Percentiles rank a stretch among this genome's conserved stretches.
Conservation (phyloP, 805 yeast species). For the Metschnikowia lachancei region DNA sequence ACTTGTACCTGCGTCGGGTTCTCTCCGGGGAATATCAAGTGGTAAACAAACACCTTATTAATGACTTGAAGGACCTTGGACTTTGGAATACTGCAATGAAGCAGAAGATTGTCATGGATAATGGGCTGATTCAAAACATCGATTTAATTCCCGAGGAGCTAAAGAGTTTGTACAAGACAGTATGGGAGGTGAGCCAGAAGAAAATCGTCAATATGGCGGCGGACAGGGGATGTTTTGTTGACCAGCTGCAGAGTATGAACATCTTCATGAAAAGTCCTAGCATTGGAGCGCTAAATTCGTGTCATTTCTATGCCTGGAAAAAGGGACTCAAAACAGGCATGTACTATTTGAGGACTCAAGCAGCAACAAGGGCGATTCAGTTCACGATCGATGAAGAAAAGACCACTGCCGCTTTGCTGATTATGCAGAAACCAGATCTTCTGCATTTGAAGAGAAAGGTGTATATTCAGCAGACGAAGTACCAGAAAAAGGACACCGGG, state of each 20-base stretch:
- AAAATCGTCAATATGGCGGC: conserved; percentile 83
- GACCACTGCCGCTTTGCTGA: conserved; percentile 1
- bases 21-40: conserved; percentile 92
- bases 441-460: conserved; percentile 1
- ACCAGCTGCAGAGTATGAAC: conserved; percentile 48
- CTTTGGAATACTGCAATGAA: conserved; percentile 82
- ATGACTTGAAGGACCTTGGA: conserved; percentile 78
- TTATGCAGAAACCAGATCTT: conserved; percentile 4
- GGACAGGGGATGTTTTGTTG: conserved; percentile 68
- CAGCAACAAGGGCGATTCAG: conserved; percentile 38
- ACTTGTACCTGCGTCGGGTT: conserved; percentile 86
- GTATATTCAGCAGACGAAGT: not conserved
- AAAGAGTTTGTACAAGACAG: conserved; percentile 83
- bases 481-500: not conserved
- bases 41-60: conserved; percentile 80
- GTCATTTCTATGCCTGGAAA: conserved; percentile 43
- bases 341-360: conserved; percentile 41
- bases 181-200: conserved; percentile 93
- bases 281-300: conserved; percentile 40
- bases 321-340: conserved; percentile 40
- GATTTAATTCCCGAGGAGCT: conserved; percentile 70
- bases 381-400: conserved; percentile 21
- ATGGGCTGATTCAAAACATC: conserved; percentile 84
- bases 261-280: conserved; percentile 38
- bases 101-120: conserved; percentile 66